A percentile compares a stretch with the other conserved stretches of the same genome.
These are phyloP conservation scores for Chytriomyces confervae DNA, from an alignment of 192 early-diverging fungal species.

Conservation along the genomic window DNA sequence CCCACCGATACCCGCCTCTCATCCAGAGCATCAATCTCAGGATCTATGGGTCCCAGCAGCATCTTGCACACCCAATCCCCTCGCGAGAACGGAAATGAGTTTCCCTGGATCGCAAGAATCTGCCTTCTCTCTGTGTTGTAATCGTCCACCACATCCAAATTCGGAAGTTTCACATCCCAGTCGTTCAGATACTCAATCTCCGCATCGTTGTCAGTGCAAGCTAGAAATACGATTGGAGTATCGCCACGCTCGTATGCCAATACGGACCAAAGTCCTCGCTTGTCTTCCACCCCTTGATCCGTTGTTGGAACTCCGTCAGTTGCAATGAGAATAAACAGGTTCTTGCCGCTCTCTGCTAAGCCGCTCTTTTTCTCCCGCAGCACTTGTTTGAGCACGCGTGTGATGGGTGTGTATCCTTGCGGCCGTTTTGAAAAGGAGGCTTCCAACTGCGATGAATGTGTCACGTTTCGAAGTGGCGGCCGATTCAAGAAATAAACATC, in stretches of 20 bases:
- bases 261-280: neutral
- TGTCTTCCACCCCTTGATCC: constrained; percentile 3
- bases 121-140: constrained; percentile 25
- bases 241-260: constrained; percentile 15
- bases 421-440: neutral
- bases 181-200: constrained; percentile 30
- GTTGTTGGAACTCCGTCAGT: constrained; percentile 25
- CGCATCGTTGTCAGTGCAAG: constrained; percentile 23
- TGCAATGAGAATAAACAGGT: constrained; percentile 23
- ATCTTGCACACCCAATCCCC: constrained; percentile 36
- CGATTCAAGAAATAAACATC: constrained; percentile 37
- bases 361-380: constrained; percentile 8
- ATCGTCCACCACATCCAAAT: constrained; percentile 29
- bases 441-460: neutral
- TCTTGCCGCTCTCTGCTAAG: constrained; percentile 3
- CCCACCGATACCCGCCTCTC: neutral
- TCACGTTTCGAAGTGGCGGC: constrained; percentile 12
- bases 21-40: constrained; percentile 31
- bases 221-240: constrained; percentile 9
- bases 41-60: constrained; percentile 25
- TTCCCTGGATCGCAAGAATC: constrained; percentile 17
- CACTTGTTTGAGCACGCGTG: constrained; percentile 16
- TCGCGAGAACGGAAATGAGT: constrained; percentile 22
- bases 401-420: constrained; percentile 26
- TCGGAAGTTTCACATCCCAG: constrained; percentile 8